These are phyloP conservation scores for Borovskyia barvae DNA, from an alignment of 208 protist genomes.

Conservation along the genomic window DNA sequence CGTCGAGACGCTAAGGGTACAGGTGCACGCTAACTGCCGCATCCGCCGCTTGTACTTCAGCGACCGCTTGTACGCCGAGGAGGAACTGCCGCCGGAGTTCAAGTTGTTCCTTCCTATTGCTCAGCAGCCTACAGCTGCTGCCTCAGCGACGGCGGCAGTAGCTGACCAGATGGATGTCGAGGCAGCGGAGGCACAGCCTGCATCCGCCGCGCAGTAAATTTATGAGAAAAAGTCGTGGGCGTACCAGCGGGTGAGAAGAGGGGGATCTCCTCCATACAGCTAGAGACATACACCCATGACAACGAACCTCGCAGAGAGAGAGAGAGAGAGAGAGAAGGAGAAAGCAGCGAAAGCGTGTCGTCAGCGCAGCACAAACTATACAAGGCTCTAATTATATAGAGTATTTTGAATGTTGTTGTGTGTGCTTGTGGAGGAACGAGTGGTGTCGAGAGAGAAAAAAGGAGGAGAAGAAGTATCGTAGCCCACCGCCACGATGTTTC, in stretches of 20 bases:
- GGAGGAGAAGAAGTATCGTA: no score
- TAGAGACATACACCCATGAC: not conserved
- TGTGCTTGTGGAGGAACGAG: no score
- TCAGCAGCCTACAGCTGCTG: slow-evolving; percentile 40
- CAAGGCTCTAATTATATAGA: no score
- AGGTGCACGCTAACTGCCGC: slow-evolving; percentile 99
- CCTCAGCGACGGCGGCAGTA: no score
- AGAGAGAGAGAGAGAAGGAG: not conserved
- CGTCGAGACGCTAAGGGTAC: slow-evolving; percentile 98
- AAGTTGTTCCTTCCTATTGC: slow-evolving; percentile 97
- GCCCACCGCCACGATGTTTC: no score
- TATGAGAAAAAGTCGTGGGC: not conserved
- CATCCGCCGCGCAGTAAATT: slow-evolving; percentile 10
- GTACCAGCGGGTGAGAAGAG: no score
- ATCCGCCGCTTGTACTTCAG: slow-evolving; percentile 99
- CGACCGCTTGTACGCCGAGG: slow-evolving; percentile 98
- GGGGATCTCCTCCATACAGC: no score
- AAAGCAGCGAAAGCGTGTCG: not conserved
- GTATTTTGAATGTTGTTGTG: no score
- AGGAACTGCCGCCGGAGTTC: slow-evolving; percentile 99
- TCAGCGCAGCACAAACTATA: no score
- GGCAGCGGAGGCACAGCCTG: slow-evolving; percentile 17
- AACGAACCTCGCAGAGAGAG: slow-evolving; percentile 4
- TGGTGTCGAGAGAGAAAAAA: no score
- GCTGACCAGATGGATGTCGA: slow-evolving; percentile 18